phyloP scores from a whole-genome alignment of 176 grass and related monocot genomes.

The Oryza glumipatula region DNA sequence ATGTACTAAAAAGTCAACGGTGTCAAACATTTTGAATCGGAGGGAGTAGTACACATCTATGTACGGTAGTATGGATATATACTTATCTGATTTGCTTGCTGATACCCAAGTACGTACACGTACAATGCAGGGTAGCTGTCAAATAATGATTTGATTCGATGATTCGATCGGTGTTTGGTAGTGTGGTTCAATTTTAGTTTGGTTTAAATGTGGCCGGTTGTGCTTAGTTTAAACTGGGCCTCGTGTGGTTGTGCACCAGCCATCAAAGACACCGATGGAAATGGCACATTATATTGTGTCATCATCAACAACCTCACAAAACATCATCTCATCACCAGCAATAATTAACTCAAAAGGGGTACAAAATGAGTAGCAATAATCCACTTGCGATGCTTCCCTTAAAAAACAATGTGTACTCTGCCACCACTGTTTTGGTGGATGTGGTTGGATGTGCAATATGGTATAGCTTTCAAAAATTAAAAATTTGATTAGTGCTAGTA shows the following conservation, averaged over 20 bases:
- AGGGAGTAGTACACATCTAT: not conserved
- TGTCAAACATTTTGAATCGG: too few species aligned
- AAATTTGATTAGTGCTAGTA: not conserved
- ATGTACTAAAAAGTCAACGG: too few species aligned
- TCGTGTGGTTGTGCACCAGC: conserved; percentile 50
- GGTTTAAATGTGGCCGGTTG: conserved; percentile 32
- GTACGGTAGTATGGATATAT: conserved; percentile 29
- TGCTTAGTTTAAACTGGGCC: conserved; percentile 34
- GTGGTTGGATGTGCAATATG: conserved; percentile 19
- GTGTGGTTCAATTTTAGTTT: conserved; percentile 26
- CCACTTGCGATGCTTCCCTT: not conserved
- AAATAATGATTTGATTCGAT: conserved; percentile 24
- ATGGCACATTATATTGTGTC: not conserved
- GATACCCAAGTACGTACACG: not conserved
- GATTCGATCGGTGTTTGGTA: conserved; percentile 7
- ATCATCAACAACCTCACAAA: conserved; percentile 26
- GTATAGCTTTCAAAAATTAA: not conserved
- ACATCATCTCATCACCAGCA: not conserved
- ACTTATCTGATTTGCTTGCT: not conserved
- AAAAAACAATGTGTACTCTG: not conserved
- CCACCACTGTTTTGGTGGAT: conserved; percentile 7
- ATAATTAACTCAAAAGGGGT: not conserved
- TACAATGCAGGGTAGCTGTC: conserved; percentile 32
- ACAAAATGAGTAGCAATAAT: not conserved
- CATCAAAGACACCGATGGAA: conserved; percentile 44